Percentiles rank a stretch among this genome's conserved stretches.
Evolutionary conservation across 73 alveolate genomes (phyloP).

Genomic region (Symbiodinium natans): DNA sequence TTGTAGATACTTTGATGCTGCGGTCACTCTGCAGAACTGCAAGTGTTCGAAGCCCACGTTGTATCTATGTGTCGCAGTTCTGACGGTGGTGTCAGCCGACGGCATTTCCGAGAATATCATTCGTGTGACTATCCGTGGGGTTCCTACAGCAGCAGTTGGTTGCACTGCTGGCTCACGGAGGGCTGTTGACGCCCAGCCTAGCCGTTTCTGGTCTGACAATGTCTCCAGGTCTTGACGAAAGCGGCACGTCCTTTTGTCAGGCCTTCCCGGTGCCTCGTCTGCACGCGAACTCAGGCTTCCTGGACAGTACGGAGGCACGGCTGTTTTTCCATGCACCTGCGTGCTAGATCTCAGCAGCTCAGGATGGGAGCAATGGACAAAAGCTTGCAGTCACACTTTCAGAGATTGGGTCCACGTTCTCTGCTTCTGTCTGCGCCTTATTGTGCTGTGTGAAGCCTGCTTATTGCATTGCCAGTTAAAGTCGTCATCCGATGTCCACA

Average conservation of each 20-base stretch:
- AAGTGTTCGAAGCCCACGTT: background rate
- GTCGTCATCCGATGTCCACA: background rate
- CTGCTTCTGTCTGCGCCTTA: background rate
- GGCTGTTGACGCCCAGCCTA: no score
- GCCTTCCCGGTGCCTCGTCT: conserved; percentile 28
- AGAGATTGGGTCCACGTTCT: conserved; percentile 31
- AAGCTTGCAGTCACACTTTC: conserved; percentile 46
- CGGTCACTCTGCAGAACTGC: background rate
- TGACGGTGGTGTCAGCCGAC: conserved; percentile 41
- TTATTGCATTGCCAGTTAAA: background rate
- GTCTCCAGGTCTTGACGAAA: conserved; percentile 55
- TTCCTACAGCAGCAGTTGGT: background rate
- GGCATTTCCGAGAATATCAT: conserved; percentile 27
- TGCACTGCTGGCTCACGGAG: no score
- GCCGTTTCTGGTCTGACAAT: no score
- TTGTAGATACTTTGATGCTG: background rate
- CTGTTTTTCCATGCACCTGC: background rate
- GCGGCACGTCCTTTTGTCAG: conserved; percentile 50
- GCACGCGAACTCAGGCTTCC: background rate
- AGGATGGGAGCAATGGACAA: conserved; percentile 39
- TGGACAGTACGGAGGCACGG: no score
- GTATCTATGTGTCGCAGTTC: background rate
- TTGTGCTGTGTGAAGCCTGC: background rate
- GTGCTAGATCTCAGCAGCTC: background rate
- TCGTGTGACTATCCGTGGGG: conserved; percentile 23